Conservation (phyloP, 495 filamentous ascomycete genomes). For the Lophiostoma macrostomum region DNA sequence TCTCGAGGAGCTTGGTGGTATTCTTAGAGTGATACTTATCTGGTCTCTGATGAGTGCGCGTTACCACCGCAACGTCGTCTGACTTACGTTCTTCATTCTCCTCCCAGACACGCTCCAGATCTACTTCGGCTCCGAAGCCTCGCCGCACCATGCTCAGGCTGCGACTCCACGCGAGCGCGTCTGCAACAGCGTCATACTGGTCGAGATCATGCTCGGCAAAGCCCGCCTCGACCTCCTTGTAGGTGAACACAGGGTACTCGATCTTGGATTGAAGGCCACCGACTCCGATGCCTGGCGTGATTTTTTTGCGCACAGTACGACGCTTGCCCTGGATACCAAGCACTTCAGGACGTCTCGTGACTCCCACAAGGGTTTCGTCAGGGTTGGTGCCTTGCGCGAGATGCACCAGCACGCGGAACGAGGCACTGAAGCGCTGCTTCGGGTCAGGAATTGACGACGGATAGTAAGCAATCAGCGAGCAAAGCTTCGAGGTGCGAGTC, state of each 20-base stretch:
- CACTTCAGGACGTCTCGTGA: constrained; percentile 46
- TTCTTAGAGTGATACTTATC: constrained; percentile 37
- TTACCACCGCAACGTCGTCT: neutral
- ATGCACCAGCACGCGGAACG: constrained; percentile 48
- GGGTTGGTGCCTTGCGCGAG: constrained; percentile 36
- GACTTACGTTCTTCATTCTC: constrained; percentile 55
- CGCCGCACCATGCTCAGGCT: constrained; percentile 47
- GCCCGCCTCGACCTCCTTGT: constrained; percentile 40
- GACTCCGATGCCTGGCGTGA: constrained; percentile 55
- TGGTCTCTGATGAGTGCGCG: constrained; percentile 20
- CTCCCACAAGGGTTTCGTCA: constrained; percentile 30
- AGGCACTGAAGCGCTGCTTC: constrained; percentile 41
- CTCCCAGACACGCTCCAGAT: constrained; percentile 60
- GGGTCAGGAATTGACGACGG: constrained; percentile 47
- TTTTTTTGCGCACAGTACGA: constrained; percentile 45
- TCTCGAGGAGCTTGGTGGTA: constrained; percentile 48
- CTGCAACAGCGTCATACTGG: constrained; percentile 48
- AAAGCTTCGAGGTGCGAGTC: constrained; percentile 43
- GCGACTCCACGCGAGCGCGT: constrained; percentile 50
- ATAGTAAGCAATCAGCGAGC: constrained; percentile 50
- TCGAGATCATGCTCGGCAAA: constrained; percentile 55
- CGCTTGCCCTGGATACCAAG: constrained; percentile 64
- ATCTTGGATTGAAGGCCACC: constrained; percentile 47
- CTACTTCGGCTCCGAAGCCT: constrained; percentile 58
- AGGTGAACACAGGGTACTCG: constrained; percentile 46